Base-by-base conservation (phyloP, 768 basidiomycete species). In the Xerocomellus amylosporus region DNA sequence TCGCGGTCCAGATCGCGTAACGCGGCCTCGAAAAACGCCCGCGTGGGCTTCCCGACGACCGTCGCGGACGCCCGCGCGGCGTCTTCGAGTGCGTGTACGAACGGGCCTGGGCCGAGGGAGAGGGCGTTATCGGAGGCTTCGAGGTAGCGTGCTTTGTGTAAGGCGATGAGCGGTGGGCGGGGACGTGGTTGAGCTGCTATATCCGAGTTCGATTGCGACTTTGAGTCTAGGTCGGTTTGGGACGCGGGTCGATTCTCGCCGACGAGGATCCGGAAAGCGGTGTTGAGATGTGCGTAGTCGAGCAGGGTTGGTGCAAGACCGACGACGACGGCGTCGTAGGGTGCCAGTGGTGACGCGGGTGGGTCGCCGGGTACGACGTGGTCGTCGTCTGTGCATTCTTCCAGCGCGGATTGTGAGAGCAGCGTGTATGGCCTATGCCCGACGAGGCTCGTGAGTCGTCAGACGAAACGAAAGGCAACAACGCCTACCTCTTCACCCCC, bases 21-120 rank as follows among this genome's bases (percentile, higher is more conserved):
- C 13, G 81, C 83, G 9, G 78, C 70, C 54, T 85, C 72, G 59
- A 86, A 88, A 63, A 89, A 88, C 1, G 69, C 59, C 15, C 71
- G 71, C 0, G 76, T 77, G 0, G 87, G 87, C 62, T 89, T 89
- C 2, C 88, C 88, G 5, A 89, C 78, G 19, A 83, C 72, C 42
- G 75, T 75, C 0, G 85, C 82, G 12, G 74, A 58, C 34, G 72
- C 63, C 0, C 75, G 78, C 0, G 79, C 56, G 1, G 85, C 85
- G 15, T 71, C 66, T 61, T 88, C 86, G 14, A 89, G 74, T 0
- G 83, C 85, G 2, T 74, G 67, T 17, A 89, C 79, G 61, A 89
- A 90, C 3, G 87, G 85, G 0, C 88, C 87, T 0, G 86, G 84
- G 2, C 88, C 87, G 13, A 88, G 73, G 4, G 83, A 84, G 8